A percentile compares a stretch with the other conserved stretches of the same genome.
phyloP scores from a whole-genome alignment of 1,139 yeast genomes.

The Geotrichum klebahnii region DNA sequence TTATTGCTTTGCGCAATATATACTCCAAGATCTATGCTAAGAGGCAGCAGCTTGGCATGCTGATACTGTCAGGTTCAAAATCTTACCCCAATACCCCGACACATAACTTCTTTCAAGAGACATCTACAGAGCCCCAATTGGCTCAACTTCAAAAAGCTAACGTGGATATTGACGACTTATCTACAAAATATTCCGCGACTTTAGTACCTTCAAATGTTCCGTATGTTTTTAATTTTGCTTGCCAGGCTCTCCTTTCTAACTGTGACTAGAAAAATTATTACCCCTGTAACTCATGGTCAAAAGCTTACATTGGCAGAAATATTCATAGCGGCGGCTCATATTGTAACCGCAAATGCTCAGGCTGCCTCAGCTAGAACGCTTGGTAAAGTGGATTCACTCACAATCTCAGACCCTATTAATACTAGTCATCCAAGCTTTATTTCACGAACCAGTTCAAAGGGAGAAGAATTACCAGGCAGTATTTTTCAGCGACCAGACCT shows the following conservation, averaged over 20 bases:
- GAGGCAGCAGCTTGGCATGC: conserved; percentile 16
- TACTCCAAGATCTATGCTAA: conserved; percentile 7
- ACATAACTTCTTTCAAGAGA: not conserved
- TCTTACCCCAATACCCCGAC: not conserved
- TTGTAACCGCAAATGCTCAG: not conserved
- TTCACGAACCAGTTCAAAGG: conserved; percentile 6
- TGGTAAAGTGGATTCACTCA: conserved; percentile 14
- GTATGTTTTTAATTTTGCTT: too few relatives aligned
- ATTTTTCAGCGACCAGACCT: not conserved
- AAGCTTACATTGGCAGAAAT: conserved; percentile 24
- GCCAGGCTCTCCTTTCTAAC: too few relatives aligned
- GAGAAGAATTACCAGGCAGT: conserved; percentile 5
- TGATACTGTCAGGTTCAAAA: conserved; percentile 17
- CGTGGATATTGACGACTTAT: conserved; percentile 9
- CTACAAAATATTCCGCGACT: conserved; percentile 3
- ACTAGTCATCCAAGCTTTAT: conserved; percentile 15
- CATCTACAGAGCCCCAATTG: not conserved
- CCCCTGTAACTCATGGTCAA: not conserved
- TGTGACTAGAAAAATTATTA: too few relatives aligned
- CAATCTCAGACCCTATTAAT: conserved; percentile 9
- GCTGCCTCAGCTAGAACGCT: conserved; percentile 8
- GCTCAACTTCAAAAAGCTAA: conserved; percentile 1
- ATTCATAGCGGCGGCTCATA: conserved; percentile 23
- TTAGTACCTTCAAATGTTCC: not conserved
- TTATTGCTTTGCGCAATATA: conserved; percentile 12